Evolutionary conservation across 306 rosid genomes (phyloP).

Genomic region (Vicia faba): DNA sequence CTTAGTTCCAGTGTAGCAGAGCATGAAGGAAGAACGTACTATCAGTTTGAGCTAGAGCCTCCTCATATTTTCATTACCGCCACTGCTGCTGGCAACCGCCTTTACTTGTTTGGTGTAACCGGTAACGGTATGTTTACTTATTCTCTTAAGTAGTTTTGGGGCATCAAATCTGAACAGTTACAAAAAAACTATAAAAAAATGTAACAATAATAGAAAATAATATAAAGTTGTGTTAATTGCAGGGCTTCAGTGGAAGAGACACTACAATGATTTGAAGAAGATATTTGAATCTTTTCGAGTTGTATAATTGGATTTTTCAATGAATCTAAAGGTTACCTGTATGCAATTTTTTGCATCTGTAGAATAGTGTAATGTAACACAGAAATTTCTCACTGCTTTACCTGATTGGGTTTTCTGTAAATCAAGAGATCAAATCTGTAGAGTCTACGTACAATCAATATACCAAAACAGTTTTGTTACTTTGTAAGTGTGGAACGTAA

Average conservation of each 20-base stretch:
- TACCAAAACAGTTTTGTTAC: slow-evolving; percentile 30
- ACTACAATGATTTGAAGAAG: slow-evolving; percentile 75
- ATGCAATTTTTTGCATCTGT: slow-evolving; percentile 27
- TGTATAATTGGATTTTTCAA: slow-evolving; percentile 48
- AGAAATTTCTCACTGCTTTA: slow-evolving; percentile 26
- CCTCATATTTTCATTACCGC: slow-evolving; percentile 91
- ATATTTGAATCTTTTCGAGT: slow-evolving; percentile 75
- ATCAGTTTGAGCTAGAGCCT: slow-evolving; percentile 94
- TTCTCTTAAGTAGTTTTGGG: slow-evolving; percentile 13
- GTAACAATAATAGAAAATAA: background rate
- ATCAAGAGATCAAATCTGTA: slow-evolving; percentile 23
- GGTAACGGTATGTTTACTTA: slow-evolving; percentile 66
- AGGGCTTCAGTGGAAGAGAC: slow-evolving; percentile 99
- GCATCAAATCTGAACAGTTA: slow-evolving; percentile 28
- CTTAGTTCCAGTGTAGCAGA: slow-evolving; percentile 58
- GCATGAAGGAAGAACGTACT: slow-evolving; percentile 81
- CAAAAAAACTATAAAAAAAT: background rate
- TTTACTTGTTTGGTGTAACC: slow-evolving; percentile 80
- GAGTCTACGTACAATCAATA: slow-evolving; percentile 16
- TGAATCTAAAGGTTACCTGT: slow-evolving; percentile 23
- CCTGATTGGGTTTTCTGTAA: slow-evolving; percentile 27
- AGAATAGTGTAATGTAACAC: slow-evolving; percentile 11
- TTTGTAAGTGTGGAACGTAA: slow-evolving; percentile 1
- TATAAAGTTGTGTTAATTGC: slow-evolving; percentile 38
- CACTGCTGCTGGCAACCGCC: slow-evolving; percentile 95